Evolutionary conservation across 257 asterid genomes (phyloP).

Genomic region (Phtheirospermum japonicum): DNA sequence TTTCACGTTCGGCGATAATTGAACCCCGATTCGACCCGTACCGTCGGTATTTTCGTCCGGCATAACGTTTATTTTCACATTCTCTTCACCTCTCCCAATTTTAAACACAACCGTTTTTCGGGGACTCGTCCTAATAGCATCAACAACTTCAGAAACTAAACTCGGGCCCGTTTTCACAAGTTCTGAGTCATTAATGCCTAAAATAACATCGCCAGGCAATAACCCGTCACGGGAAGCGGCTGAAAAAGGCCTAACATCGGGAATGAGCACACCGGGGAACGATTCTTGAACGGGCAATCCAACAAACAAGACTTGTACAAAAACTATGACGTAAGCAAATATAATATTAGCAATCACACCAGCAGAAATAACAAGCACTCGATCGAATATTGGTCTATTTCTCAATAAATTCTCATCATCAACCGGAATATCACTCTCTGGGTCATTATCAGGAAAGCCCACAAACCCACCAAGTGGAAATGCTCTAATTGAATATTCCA

Average conservation of each 20-base stretch:
- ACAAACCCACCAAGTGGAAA: conserved; percentile 98
- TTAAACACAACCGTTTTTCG: conserved; percentile 52
- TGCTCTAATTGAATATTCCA: conserved; percentile 90
- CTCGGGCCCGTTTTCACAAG: conserved; percentile 56
- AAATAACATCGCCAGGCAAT: conserved; percentile 81
- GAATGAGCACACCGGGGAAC: conserved; percentile 92
- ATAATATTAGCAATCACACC: conserved; percentile 88
- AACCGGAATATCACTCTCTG: conserved; percentile 84
- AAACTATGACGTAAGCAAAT: conserved; percentile 74
- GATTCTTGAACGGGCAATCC: conserved; percentile 98
- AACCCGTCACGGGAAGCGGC: conserved; percentile 88
- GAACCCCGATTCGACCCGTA: conserved; percentile 86
- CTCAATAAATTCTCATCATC: conserved; percentile 82
- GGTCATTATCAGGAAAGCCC: conserved; percentile 97
- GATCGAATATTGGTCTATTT: conserved; percentile 80
- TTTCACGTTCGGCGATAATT: conserved; percentile 76
- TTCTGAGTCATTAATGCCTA: conserved; percentile 62
- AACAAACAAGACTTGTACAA: conserved; percentile 71
- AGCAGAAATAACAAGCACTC: conserved; percentile 88
- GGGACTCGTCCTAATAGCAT: conserved; percentile 61
- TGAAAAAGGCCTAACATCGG: conserved; percentile 87
- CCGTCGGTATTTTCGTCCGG: conserved; percentile 86
- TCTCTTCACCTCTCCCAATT: conserved; percentile 56
- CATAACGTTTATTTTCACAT: conserved; percentile 51
- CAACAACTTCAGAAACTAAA: conserved; percentile 81